phyloP scores from a whole-genome alignment of 2,329 filamentous ascomycete species.

The Mycosphaerella sp. region DNA sequence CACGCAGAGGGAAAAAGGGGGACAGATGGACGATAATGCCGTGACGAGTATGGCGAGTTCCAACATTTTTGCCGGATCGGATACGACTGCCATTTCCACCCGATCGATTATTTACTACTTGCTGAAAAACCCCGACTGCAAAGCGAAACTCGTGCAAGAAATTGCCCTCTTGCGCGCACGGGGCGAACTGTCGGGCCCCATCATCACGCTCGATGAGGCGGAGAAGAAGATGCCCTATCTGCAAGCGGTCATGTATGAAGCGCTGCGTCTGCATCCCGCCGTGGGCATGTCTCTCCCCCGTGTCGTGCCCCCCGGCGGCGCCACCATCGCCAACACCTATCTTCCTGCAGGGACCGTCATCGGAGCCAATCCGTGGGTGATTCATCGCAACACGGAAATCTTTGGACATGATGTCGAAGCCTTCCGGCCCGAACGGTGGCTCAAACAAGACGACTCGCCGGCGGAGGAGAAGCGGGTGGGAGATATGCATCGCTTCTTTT shows the following conservation, averaged over 20 bases:
- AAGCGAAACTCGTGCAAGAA: conserved; percentile 31
- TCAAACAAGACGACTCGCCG: conserved; percentile 19
- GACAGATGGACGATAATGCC: not conserved
- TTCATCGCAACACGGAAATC: conserved; percentile 29
- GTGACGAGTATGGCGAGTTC: not conserved
- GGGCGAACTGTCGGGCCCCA: conserved; percentile 27
- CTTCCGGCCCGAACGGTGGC: conserved; percentile 34
- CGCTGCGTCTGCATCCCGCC: conserved; percentile 40
- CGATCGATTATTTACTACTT: conserved; percentile 36
- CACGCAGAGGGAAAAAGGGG: not conserved
- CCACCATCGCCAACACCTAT: conserved; percentile 31
- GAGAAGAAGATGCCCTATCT: conserved; percentile 36
- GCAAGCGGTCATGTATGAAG: conserved; percentile 41
- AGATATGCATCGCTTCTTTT: conserved; percentile 45
- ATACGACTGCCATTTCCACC: conserved; percentile 40
- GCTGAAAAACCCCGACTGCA: conserved; percentile 31
- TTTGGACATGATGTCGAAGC: conserved; percentile 30
- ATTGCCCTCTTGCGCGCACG: conserved; percentile 24
- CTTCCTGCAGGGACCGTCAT: conserved; percentile 29
- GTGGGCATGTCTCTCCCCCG: conserved; percentile 37
- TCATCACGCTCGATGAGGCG: conserved; percentile 30
- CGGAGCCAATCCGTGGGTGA: conserved; percentile 31
- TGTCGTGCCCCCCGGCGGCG: conserved; percentile 34
- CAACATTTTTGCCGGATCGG: conserved; percentile 37
- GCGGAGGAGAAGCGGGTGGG: not conserved